Conservation (phyloP, 2,329 filamentous ascomycete species). For the Diaporthe amygdali region DNA sequence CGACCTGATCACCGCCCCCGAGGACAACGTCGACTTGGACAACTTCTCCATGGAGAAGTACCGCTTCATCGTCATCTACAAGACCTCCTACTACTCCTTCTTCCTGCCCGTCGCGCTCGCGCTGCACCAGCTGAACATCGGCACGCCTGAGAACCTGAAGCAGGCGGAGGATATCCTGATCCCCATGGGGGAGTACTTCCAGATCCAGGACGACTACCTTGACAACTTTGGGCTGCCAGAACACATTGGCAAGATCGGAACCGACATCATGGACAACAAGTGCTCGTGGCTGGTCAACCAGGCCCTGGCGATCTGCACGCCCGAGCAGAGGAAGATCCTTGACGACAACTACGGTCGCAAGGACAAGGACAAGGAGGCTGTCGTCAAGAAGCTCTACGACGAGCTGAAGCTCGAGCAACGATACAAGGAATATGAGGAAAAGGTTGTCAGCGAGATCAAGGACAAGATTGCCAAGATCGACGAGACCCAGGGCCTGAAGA, state of each 20-base stretch:
- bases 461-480: conserved; percentile 79
- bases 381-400: conserved; percentile 86
- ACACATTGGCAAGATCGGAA: conserved; percentile 97
- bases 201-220: conserved; percentile 98
- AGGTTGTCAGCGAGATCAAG: conserved; percentile 78
- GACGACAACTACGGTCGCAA: conserved; percentile 95
- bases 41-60: conserved; percentile 98
- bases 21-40: conserved; percentile 89
- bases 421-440: conserved; percentile 91
- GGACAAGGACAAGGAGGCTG: conserved; percentile 80
- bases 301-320: conserved; percentile 78
- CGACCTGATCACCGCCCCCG: conserved; percentile 93
- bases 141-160: conserved; percentile 87
- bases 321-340: conserved; percentile 86
- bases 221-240: conserved; percentile 95
- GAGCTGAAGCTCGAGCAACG: conserved; percentile 83
- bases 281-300: conserved; percentile 99
- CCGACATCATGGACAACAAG: conserved; percentile 99
- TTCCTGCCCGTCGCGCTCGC: conserved; percentile 95
- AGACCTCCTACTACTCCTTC: conserved; percentile 99
- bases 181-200: conserved; percentile 98
- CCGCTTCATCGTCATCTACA: conserved; percentile 98
- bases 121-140: conserved; percentile 82
- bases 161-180: conserved; percentile 91
- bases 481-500: conserved; percentile 88